A percentile compares a stretch with the other conserved stretches of the same genome.
phyloP scores from a whole-genome alignment of 805 yeast genomes.

The Monosporozyma solicola region DNA sequence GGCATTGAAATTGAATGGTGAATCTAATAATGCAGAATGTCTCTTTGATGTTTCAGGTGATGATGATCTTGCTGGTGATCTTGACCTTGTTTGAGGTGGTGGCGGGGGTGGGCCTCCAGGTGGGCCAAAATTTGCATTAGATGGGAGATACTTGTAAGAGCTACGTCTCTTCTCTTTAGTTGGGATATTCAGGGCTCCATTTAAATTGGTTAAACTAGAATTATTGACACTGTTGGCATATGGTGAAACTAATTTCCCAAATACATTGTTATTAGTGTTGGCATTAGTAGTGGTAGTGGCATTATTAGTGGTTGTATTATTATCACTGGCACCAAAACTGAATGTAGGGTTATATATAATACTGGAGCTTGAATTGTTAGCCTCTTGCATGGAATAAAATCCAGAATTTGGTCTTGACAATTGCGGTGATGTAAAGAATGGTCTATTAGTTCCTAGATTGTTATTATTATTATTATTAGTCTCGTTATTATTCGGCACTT shows the following conservation, averaged over 20 bases:
- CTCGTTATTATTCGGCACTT: not conserved
- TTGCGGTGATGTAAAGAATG: slow-evolving; percentile 16
- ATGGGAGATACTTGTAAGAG: slow-evolving; percentile 25
- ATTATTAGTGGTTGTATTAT: not conserved
- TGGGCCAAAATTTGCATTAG: slow-evolving; percentile 9
- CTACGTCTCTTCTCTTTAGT: slow-evolving; percentile 17
- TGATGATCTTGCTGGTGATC: slow-evolving; percentile 23
- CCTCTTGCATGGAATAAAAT: slow-evolving; percentile 23
- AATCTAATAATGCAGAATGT: slow-evolving; percentile 16
- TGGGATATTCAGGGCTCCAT: not conserved
- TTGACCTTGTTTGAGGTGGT: slow-evolving; percentile 17
- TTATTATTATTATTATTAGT: not conserved
- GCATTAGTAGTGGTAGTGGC: not conserved
- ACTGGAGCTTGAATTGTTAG: slow-evolving; percentile 29
- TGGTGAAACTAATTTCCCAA: not conserved
- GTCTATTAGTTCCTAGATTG: slow-evolving; percentile 2
- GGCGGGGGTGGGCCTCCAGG: slow-evolving; percentile 28
- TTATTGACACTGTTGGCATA: not conserved
- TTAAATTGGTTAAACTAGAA: not conserved
- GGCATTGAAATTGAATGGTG: slow-evolving; percentile 24
- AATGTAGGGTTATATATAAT: slow-evolving; percentile 25
- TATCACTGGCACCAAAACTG: slow-evolving; percentile 23
- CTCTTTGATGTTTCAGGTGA: slow-evolving; percentile 22
- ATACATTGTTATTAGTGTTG: not conserved
- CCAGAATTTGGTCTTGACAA: slow-evolving; percentile 14